Conservation (phyloP, 2,329 filamentous ascomycete species). For the Xylariaceae sp. region DNA sequence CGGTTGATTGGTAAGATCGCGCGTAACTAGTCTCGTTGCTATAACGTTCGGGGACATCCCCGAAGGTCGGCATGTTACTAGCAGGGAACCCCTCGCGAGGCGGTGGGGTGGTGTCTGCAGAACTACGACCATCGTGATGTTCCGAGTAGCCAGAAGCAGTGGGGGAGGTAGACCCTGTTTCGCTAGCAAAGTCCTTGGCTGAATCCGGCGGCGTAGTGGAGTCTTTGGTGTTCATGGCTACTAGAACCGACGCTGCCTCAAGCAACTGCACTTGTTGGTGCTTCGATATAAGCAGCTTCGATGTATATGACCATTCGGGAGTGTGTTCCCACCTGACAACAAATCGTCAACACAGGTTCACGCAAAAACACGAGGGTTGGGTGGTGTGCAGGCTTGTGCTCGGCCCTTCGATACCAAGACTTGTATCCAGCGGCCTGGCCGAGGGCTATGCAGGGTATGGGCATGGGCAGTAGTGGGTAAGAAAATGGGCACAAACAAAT, state of each 20-base stretch:
- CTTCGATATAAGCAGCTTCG: conserved; percentile 97
- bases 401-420: conserved; percentile 25
- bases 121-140: conserved; percentile 71
- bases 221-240: conserved; percentile 69
- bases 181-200: conserved; percentile 65
- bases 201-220: conserved; percentile 59
- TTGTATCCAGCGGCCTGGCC: conserved; percentile 28
- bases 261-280: conserved; percentile 98
- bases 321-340: conserved; percentile 93
- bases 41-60: conserved; percentile 51
- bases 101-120: conserved; percentile 86
- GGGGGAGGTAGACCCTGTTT: conserved; percentile 76
- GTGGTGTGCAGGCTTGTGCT: conserved; percentile 29
- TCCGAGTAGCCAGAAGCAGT: conserved; percentile 77
- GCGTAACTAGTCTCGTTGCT: conserved; percentile 57
- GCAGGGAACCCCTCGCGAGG: conserved; percentile 64
- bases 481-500: conserved; percentile 86
- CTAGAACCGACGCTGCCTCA: conserved; percentile 92
- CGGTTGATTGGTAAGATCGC: conserved; percentile 73
- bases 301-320: conserved; percentile 94
- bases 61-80: conserved; percentile 43
- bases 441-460: conserved; percentile 33
- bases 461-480: conserved; percentile 33
- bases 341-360: conserved; percentile 35
- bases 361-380: conserved; percentile 26